Conservation (phyloP, 2,329 filamentous ascomycete genomes). For the Paecilomyces sp. region DNA sequence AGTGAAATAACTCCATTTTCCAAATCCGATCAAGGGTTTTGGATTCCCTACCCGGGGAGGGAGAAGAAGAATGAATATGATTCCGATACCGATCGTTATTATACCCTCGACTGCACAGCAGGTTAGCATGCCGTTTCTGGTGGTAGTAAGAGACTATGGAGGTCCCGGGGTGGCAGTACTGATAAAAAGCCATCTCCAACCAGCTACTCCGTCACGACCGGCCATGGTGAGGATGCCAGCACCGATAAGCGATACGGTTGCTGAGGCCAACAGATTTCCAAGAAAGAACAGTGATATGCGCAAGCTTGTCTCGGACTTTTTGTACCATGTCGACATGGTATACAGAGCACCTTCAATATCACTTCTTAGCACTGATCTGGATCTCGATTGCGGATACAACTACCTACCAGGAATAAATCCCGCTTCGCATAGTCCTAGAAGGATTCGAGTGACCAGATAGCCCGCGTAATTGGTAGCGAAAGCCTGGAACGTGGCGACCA, state of each 20-base stretch:
- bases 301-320: slow-evolving; percentile 44
- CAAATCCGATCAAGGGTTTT: slow-evolving; percentile 25
- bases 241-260: slow-evolving; percentile 31
- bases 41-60: slow-evolving; percentile 31
- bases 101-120: slow-evolving; percentile 38
- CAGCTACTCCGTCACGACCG: slow-evolving; percentile 40
- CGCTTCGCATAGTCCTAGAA: slow-evolving; percentile 48
- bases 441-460: slow-evolving; percentile 45
- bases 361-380: background rate
- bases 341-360: slow-evolving; percentile 21
- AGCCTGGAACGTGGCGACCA: slow-evolving; percentile 49
- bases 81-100: slow-evolving; percentile 42
- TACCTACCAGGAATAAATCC: slow-evolving; percentile 49
- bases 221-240: slow-evolving; percentile 42
- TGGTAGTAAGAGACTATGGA: background rate
- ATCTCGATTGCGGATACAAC: slow-evolving; percentile 2
- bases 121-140: slow-evolving; percentile 2
- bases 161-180: slow-evolving; percentile 8
- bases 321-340: slow-evolving; percentile 51
- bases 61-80: slow-evolving; percentile 34
- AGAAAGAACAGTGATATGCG: slow-evolving; percentile 51
- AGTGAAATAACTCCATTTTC: slow-evolving; percentile 38
- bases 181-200: slow-evolving; percentile 54
- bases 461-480: slow-evolving; percentile 43
- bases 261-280: slow-evolving; percentile 47